Conservation (phyloP, 225 moss, liverwort and hornwort genomes). For the Pseudoscleropodium purum region DNA sequence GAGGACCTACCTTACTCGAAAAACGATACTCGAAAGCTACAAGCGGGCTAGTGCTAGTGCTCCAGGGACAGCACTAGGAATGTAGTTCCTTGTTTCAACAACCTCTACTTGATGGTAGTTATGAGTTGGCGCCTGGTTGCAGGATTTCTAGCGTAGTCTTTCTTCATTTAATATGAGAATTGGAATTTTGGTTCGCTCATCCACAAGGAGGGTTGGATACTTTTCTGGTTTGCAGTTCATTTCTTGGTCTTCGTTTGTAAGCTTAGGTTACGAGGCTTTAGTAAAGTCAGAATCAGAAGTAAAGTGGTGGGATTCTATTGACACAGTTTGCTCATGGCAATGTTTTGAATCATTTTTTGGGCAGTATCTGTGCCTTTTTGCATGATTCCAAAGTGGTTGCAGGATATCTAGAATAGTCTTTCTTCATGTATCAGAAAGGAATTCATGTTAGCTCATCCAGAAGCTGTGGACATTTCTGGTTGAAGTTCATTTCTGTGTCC, state of each 20-base stretch:
- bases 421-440: not conserved
- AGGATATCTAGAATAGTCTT: not conserved
- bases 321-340: not conserved
- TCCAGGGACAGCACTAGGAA: not conserved
- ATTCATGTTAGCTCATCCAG: not conserved
- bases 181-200: not conserved
- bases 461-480: not conserved
- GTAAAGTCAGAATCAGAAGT: not conserved
- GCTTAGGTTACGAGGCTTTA: not conserved
- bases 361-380: not conserved
- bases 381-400: not conserved
- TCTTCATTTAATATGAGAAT: not conserved
- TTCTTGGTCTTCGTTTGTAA: not conserved
- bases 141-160: not conserved
- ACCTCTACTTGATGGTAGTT: not conserved
- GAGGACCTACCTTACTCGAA: not conserved
- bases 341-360: not conserved
- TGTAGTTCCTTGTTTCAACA: not conserved
- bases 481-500: not conserved
- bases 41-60: not conserved
- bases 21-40: not conserved
- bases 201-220: not conserved
- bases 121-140: not conserved
- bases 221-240: not conserved
- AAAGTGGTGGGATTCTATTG: not conserved